Percentiles rank a stretch among this genome's conserved stretches.
These are phyloP conservation scores for Saccharomyces hybrid DNA, from an alignment of 1,139 yeast genomes.

Conservation along the genomic window DNA sequence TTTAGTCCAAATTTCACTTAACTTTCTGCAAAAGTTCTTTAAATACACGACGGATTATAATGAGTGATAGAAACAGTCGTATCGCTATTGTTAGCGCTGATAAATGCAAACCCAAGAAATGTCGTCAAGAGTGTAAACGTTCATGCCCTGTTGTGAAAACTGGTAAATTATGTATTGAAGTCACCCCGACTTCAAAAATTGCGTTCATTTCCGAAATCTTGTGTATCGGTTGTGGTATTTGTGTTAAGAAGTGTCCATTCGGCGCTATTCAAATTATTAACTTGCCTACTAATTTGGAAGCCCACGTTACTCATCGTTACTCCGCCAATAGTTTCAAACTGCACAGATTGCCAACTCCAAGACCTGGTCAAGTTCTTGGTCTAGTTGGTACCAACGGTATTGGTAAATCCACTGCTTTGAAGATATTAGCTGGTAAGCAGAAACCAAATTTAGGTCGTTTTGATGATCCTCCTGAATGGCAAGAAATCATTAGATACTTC, in stretches of 20 bases:
- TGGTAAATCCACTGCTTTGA: conserved; percentile 96
- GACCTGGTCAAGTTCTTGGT: conserved; percentile 98
- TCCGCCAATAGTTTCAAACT: conserved; percentile 96
- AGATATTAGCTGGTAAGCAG: conserved; percentile 94
- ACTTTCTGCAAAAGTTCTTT: not conserved
- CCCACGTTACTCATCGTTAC: conserved; percentile 91
- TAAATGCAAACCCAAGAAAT: conserved; percentile 95
- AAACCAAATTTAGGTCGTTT: conserved; percentile 92
- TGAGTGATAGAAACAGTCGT: conserved; percentile 66
- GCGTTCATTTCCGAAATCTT: conserved; percentile 92
- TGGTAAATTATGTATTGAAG: conserved; percentile 96
- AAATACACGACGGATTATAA: conserved; percentile 14
- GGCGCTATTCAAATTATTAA: conserved; percentile 94
- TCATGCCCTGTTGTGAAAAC: conserved; percentile 97
- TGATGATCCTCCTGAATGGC: conserved; percentile 97
- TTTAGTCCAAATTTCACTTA: not conserved
- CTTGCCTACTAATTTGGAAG: conserved; percentile 88
- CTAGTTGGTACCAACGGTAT: conserved; percentile 98
- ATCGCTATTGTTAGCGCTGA: conserved; percentile 91
- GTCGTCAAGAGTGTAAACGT: conserved; percentile 96
- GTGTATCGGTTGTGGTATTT: conserved; percentile 99
- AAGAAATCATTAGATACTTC: conserved; percentile 79
- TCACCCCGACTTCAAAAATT: conserved; percentile 79
- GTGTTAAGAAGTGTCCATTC: conserved; percentile 97
- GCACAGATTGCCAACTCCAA: conserved; percentile 94